Evolutionary conservation across 495 filamentous ascomycete species (phyloP).

Genomic region (Monascus purpureus): DNA sequence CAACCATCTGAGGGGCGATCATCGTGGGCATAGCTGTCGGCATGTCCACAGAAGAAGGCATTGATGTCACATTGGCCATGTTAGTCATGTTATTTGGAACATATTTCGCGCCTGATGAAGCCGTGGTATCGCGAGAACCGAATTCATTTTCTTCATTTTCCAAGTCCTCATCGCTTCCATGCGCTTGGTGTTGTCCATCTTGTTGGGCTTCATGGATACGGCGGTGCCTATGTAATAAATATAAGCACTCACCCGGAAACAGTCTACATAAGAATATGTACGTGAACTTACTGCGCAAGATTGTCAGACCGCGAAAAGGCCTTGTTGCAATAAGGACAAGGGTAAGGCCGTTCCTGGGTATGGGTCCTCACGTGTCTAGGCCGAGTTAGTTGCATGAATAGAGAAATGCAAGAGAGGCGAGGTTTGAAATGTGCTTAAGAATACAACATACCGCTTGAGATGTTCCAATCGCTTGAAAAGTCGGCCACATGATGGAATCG

Average conservation of each 20-base stretch:
- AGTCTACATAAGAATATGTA: slow-evolving; percentile 4
- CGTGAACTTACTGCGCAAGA: slow-evolving; percentile 72
- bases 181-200: slow-evolving; percentile 47
- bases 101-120: slow-evolving; percentile 18
- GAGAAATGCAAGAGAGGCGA: slow-evolving; percentile 31
- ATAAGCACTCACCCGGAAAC: slow-evolving; percentile 14
- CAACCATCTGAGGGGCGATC: slow-evolving; percentile 29
- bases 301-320: slow-evolving; percentile 98
- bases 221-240: slow-evolving; percentile 55
- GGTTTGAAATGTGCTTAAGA: slow-evolving; percentile 4
- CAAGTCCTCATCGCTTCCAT: slow-evolving; percentile 55
- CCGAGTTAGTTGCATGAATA: slow-evolving; percentile 43
- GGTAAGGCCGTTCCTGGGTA: slow-evolving; percentile 96
- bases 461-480: slow-evolving; percentile 98
- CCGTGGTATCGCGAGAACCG: slow-evolving; percentile 60
- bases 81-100: slow-evolving; percentile 14
- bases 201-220: slow-evolving; percentile 78
- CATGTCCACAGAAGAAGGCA: slow-evolving; percentile 25
- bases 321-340: slow-evolving; percentile 94
- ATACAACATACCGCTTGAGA: slow-evolving; percentile 76
- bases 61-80: slow-evolving; percentile 15
- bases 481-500: slow-evolving; percentile 94
- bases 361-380: slow-evolving; percentile 94
- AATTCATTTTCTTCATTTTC: slow-evolving; percentile 62
- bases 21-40: slow-evolving; percentile 23